Evolutionary conservation across 1,139 yeast genomes (phyloP), one percentile per base, ranked within the genome.

Genomic region (Hansenula lynferdii): DNA sequence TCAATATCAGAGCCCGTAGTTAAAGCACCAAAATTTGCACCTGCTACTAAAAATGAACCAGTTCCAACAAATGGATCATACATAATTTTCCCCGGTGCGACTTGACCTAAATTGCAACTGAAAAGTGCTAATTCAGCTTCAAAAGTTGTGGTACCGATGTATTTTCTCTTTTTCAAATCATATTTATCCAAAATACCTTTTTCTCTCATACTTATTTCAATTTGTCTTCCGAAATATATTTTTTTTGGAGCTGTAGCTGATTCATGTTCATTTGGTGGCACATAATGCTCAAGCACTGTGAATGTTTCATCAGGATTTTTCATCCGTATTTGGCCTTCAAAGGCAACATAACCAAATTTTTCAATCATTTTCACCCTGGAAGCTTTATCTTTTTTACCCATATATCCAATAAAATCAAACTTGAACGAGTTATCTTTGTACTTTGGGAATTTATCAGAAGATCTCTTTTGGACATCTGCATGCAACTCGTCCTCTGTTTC

Each of bases 31-130:
- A 76, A 87, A 48, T 83, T 76, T 0, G 94, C 89, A 10, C 92
- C 95, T 1, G 97, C 90, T 1, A 89, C 85, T 35, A 92, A 66
- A 54, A 92, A 92, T 17, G 97, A 87, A 0, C 98, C 99, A 0
- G 99, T 92, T 0, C 99, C 99, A 3, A 86, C 86, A 64, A 92
- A 92, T 12, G 99, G 98, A 61, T 92, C 99, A 56, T 87, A 92
- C 52, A 85, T 76, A 6, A 89, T 57, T 39, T 80, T 75, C 0
- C 83, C 85, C 0, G 72, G 67, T 24, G 63, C 68, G 10, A 83
- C 86, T 47, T 85, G 90, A 0, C 87, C 96, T 39, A 92, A 72
- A 56, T 92, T 92, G 56, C 95, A 85, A 15, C 95, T 80, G 14
- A 89, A 83, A 36, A 90, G 62, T 0, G 97, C 80, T 46, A 83